Evolutionary conservation across 495 filamentous ascomycete species (phyloP), one percentile per base, ranked within the genome.

Genomic region (Amphirosellinia nigrospora): DNA sequence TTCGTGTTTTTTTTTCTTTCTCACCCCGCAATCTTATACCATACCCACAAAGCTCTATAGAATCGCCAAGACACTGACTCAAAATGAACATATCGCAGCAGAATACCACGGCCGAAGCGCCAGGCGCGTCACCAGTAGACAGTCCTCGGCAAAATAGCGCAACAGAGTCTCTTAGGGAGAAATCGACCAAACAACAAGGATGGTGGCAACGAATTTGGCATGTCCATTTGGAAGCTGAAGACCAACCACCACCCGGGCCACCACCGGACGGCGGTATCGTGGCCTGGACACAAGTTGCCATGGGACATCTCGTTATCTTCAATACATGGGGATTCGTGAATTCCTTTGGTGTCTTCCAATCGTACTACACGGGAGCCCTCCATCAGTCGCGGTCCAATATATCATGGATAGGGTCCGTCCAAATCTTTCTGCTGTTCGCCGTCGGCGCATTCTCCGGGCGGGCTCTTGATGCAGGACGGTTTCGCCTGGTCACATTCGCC

Each of bases 401-500:
- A 6, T 79, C 79, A 0, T 83, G 80, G 81, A 80, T 82, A 55
- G 81, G 81, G 23, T 81, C 79, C 4, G 21, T 81, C 4, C 80
- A 82, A 69, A 71, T 75, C 38, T 83, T 82, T 64, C 74, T 83
- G 21, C 74, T 77, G 43, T 79, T 79, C 59, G 64, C 65, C 10
- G 66, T 77, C 36, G 81, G 81, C 72, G 73, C 75, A 23, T 43
- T 79, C 46, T 78, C 80, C 21, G 81, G 80, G 1, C 50, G 79
- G 1, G 72, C 78, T 15, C 72, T 77, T 6, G 80, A 83, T 56
- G 79, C 78, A 1, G 81, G 81, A 11, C 77, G 75, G 58, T 52
- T 79, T 13, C 74, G 69, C 36, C 72, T 70, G 15, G 78, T 79
- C 32, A 72, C 78, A 45, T 48, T 61, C n/a, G 53, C 32, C 21